Evolutionary conservation across 257 asterid genomes (phyloP).

Genomic region (Linderniella brevidens): DNA sequence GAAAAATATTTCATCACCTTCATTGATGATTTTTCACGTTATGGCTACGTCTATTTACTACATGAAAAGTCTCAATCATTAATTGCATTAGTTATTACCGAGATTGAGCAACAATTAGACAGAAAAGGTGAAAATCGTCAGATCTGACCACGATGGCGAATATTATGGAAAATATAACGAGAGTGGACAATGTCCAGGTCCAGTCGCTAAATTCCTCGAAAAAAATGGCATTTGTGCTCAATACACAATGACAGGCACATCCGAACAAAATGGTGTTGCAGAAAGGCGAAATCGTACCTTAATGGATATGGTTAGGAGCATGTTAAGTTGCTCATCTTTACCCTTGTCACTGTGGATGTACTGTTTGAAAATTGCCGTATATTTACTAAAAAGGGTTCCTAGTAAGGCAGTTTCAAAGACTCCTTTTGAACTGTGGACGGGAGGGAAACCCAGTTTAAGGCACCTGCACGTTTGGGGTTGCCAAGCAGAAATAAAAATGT

Average conservation of each 20-base stretch:
- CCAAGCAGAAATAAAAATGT: neutral
- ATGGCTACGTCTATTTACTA: neutral
- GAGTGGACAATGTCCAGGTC: neutral
- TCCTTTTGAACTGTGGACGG: constrained; percentile 7
- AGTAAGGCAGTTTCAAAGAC: neutral
- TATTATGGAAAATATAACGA: constrained; percentile 2
- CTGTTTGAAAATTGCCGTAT: neutral
- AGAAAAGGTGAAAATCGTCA: constrained; percentile 2
- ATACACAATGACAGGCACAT: neutral
- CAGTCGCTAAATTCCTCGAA: constrained; percentile 10
- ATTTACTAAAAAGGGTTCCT: constrained; percentile 6
- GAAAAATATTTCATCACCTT: constrained; percentile 1
- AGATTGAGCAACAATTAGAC: neutral
- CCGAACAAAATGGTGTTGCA: constrained; percentile 1
- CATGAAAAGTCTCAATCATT: constrained; percentile 1
- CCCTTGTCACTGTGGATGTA: constrained; percentile 3
- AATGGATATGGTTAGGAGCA: constrained; percentile 2
- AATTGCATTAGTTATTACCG: neutral
- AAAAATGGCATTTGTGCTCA: constrained; percentile 5
- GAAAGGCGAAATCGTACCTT: constrained; percentile 2
- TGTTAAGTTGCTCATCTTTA: neutral
- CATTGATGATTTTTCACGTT: constrained; percentile 2
- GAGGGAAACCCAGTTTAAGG: constrained; percentile 8
- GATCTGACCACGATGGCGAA: neutral
- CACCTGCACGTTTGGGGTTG: constrained; percentile 3